Conservation (phyloP, 768 basidiomycete species). For the Lentinula detonsa region DNA sequence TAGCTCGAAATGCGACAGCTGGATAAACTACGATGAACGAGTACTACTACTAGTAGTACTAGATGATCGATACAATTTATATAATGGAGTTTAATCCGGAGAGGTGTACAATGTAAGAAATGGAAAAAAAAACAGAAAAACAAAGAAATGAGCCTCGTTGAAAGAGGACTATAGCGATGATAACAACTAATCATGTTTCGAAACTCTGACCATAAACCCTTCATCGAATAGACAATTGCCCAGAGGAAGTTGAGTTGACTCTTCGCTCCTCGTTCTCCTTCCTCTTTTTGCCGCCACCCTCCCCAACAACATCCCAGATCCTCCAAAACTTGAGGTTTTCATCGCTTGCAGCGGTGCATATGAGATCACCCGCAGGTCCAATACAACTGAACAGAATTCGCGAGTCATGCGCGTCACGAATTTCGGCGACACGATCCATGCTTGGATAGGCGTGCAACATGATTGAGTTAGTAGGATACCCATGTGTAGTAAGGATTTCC, state of each 20-base stretch:
- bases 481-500: slow-evolving; percentile 89
- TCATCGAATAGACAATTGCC: slow-evolving; percentile 39
- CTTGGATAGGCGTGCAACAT: slow-evolving; percentile 84
- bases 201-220: too few species aligned
- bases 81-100: too few species aligned
- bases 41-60: too few species aligned
- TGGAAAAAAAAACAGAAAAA: too few species aligned
- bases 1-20: too few species aligned
- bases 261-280: slow-evolving; percentile 30
- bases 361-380: slow-evolving; percentile 84
- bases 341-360: slow-evolving; percentile 89
- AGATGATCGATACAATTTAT: too few species aligned
- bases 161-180: too few species aligned
- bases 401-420: slow-evolving; percentile 90
- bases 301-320: slow-evolving; percentile 62
- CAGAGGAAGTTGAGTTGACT: slow-evolving; percentile 41
- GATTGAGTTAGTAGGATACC: slow-evolving; percentile 84
- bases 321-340: slow-evolving; percentile 98
- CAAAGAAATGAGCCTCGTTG: too few species aligned
- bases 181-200: too few species aligned
- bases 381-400: slow-evolving; percentile 82
- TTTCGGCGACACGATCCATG: slow-evolving; percentile 73
- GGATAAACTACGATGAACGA: too few species aligned
- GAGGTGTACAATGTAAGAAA: too few species aligned
- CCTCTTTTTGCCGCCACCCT: slow-evolving; percentile 40